Evolutionary conservation across 2,329 filamentous ascomycete species (phyloP), one percentile per base, ranked within the genome.

Genomic region (Nakataea oryzae): DNA sequence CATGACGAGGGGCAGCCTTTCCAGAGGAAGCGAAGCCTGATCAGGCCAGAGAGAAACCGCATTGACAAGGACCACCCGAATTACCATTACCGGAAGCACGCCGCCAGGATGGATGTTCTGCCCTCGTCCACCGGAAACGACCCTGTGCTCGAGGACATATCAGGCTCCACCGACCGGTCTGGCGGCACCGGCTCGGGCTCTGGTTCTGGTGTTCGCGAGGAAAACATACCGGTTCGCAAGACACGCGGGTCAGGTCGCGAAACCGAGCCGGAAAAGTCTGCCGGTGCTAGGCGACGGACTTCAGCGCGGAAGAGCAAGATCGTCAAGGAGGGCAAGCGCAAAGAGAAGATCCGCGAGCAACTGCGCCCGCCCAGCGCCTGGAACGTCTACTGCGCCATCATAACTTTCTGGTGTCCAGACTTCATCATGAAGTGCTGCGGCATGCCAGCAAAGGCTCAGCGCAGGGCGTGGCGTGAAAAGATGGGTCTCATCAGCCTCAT

Each of bases 401-500:
- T 99, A 67, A 99, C 95, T 0, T 97, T 97, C 70, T 97, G 95
- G 93, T 89, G 86, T 63, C 95, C 95, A 0, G 88, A 92, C 71
- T 89, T 93, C 65, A 76, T 97, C 30, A 79, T 99, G 62, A 85
- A 83, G 67, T 96, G 91, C 75, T 95, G 92, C 70, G 92, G 93
- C 54, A 96, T 90, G 80, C 86, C 86, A 9, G 83, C 90, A 57
- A 95, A 90, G 74, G 91, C 88, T 21, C 91, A 97, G 74, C 89
- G 92, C 71, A 85, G 91, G 70, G 95, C 95, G 2, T 99, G 95
- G 95, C 86, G 95, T 67, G 95, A 99, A 73, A 99, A 99, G 81
- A 96, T 99, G 81, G 95, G 95, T 2, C 78, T 99, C 63, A 90
- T 97, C 76, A 96, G 93, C 76, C 86, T 99, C 71, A 99, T 99